A percentile compares a stretch with the other conserved stretches of the same genome.
These are phyloP conservation scores for Simmondsia chinensis DNA, from an alignment of 148 eudicot species.

Conservation along the genomic window DNA sequence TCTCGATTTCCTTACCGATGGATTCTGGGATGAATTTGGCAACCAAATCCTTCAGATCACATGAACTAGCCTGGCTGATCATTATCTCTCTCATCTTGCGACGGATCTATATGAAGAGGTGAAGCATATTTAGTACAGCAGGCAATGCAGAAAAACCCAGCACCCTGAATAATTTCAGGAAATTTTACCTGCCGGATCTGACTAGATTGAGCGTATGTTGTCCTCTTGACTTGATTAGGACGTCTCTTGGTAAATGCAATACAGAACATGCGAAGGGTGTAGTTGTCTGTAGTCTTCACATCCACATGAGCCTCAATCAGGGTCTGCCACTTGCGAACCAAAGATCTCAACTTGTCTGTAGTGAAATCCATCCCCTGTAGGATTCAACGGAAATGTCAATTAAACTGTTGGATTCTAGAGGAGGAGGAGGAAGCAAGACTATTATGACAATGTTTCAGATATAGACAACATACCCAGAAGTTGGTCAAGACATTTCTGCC, in stretches of 20 bases:
- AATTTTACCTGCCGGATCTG: constrained; percentile 72
- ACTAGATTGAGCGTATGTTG: constrained; percentile 70
- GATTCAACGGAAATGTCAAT: neutral
- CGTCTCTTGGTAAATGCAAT: constrained; percentile 82
- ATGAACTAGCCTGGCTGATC: constrained; percentile 74
- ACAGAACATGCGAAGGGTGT: constrained; percentile 65
- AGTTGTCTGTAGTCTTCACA: constrained; percentile 73
- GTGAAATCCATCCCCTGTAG: constrained; percentile 69
- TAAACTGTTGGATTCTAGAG: neutral
- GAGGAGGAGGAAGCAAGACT: too few species aligned
- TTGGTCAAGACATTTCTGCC: constrained; percentile 72
- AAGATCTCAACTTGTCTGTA: constrained; percentile 62
- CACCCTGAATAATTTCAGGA: too few species aligned
- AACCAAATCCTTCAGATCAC: constrained; percentile 77
- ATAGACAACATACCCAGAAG: constrained; percentile 40
- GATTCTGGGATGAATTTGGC: constrained; percentile 78
- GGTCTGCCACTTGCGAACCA: constrained; percentile 75
- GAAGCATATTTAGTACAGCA: neutral
- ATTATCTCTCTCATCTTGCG: constrained; percentile 87
- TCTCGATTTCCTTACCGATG: constrained; percentile 82
- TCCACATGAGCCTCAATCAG: constrained; percentile 81
- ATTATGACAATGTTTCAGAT: too few species aligned
- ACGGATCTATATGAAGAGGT: constrained; percentile 42
- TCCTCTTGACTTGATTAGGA: constrained; percentile 65
- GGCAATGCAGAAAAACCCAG: neutral